Percentiles rank a stretch among this genome's conserved stretches.
Conservation (phyloP, 352 stramenopile genomes). For the Phytophthora cactorum region DNA sequence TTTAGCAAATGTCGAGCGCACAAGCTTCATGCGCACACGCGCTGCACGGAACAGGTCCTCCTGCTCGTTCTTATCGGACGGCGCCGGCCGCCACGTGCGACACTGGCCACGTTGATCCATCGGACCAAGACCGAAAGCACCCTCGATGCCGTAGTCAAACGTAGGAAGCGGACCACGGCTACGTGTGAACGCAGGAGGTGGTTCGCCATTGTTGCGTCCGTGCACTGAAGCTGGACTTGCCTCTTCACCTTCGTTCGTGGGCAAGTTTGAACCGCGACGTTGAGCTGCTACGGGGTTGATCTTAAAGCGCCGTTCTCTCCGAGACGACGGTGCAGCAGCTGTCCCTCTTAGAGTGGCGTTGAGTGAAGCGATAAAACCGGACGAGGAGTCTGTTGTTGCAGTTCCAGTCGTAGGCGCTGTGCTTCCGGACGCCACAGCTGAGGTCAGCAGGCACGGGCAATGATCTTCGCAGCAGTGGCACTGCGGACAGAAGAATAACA, state of each 20-base stretch:
- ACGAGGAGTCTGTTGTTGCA: slow-evolving; percentile 3
- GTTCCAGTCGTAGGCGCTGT: not conserved
- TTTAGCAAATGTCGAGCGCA: slow-evolving; percentile 58
- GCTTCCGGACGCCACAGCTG: not conserved
- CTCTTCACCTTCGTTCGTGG: slow-evolving; percentile 12
- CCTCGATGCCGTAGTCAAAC: slow-evolving; percentile 46
- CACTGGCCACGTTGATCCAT: slow-evolving; percentile 30
- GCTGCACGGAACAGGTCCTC: slow-evolving; percentile 80
- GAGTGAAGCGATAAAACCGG: slow-evolving; percentile 20
- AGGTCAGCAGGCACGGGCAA: slow-evolving; percentile 40
- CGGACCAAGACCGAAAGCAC: slow-evolving; percentile 30
- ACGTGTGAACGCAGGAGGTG: not conserved
- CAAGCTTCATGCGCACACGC: slow-evolving; percentile 81
- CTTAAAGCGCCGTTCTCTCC: slow-evolving; percentile 40
- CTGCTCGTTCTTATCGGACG: slow-evolving; percentile 70
- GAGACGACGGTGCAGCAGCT: slow-evolving; percentile 4
- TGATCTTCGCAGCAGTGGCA: slow-evolving; percentile 52
- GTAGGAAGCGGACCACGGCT: slow-evolving; percentile 39
- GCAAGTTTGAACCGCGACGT: slow-evolving; percentile 20
- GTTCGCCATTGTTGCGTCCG: not conserved
- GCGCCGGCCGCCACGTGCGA: slow-evolving; percentile 44
- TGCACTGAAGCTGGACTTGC: not conserved
- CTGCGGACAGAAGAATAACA: slow-evolving; percentile 45
- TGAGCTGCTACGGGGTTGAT: slow-evolving; percentile 36
- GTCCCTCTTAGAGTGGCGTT: slow-evolving; percentile 11